Percentiles rank a stretch among this genome's conserved stretches.
phyloP scores from a whole-genome alignment of 345 rosid genomes.

The Eucalyptus urophylla region DNA sequence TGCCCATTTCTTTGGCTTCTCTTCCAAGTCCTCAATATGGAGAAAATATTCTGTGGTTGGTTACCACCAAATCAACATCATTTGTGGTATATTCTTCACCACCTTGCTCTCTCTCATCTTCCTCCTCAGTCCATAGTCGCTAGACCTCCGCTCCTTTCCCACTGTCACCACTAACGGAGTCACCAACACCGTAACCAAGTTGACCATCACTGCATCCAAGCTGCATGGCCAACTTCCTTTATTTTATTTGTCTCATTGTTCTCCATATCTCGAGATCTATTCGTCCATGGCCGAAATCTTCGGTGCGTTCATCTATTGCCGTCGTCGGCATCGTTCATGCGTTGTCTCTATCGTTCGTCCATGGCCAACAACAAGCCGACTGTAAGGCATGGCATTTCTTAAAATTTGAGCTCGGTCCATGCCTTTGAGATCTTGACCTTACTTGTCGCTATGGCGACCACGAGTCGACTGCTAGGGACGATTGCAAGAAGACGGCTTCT shows the following conservation, averaged over 20 bases:
- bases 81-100: not conserved
- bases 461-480: not conserved
- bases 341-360: not conserved
- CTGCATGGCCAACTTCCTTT: not conserved
- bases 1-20: slow-evolving; percentile 49
- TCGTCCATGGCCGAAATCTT: not conserved
- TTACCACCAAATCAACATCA: not conserved
- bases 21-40: slow-evolving; percentile 26
- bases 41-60: no score
- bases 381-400: not conserved
- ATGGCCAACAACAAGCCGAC: not conserved
- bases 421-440: not conserved
- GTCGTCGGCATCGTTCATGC: not conserved
- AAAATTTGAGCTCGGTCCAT: not conserved
- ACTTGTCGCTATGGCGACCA: not conserved
- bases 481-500: not conserved
- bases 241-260: no score
- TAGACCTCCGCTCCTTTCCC: no score
- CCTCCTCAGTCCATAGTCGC: not conserved
- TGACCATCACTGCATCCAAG: not conserved
- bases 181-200: not conserved
- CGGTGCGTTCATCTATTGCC: fast-evolving
- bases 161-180: not conserved
- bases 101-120: not conserved
- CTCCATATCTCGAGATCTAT: not conserved